Conservation (phyloP, 2,329 filamentous ascomycete species). For the Aspergillus jensenii region DNA sequence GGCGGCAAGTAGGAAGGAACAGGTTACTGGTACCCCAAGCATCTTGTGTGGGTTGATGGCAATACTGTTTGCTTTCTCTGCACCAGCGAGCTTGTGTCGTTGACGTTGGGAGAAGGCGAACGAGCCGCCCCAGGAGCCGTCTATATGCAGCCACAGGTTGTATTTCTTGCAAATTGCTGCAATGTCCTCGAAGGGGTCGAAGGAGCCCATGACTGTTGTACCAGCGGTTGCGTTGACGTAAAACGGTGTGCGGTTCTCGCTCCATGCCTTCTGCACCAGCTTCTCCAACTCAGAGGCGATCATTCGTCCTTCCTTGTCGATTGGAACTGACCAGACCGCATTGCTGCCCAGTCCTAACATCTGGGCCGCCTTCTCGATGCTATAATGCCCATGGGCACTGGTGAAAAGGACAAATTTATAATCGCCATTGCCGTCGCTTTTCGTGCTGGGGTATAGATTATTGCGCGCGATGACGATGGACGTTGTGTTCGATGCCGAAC, state of each 20-base stretch:
- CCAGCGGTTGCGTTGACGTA: slow-evolving; percentile 96
- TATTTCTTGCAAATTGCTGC: slow-evolving; percentile 68
- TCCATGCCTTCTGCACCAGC: slow-evolving; percentile 61
- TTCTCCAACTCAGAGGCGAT: slow-evolving; percentile 63
- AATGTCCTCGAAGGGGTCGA: slow-evolving; percentile 74
- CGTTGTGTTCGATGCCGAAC: slow-evolving; percentile 79
- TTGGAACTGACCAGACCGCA: slow-evolving; percentile 71
- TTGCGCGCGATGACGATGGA: slow-evolving; percentile 87
- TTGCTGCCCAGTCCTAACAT: slow-evolving; percentile 78
- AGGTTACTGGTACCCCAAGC: slow-evolving; percentile 87
- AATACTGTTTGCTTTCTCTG: slow-evolving; percentile 74
- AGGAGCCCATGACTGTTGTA: slow-evolving; percentile 88
- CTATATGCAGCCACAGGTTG: slow-evolving; percentile 87
- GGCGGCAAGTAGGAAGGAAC: slow-evolving; percentile 78
- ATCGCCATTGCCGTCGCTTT: slow-evolving; percentile 65
- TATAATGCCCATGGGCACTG: slow-evolving; percentile 88
- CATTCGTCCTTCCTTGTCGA: slow-evolving; percentile 74
- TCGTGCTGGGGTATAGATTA: slow-evolving; percentile 76
- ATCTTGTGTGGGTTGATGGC: slow-evolving; percentile 97
- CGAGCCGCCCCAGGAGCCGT: slow-evolving; percentile 86
- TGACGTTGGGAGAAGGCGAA: slow-evolving; percentile 73
- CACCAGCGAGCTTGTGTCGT: slow-evolving; percentile 64
- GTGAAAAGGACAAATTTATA: slow-evolving; percentile 80
- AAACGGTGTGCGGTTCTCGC: slow-evolving; percentile 74
- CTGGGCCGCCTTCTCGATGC: slow-evolving; percentile 90